These are phyloP conservation scores for Petasospora rhodanensis DNA, from an alignment of 1,139 yeast genomes.

Conservation along the genomic window DNA sequence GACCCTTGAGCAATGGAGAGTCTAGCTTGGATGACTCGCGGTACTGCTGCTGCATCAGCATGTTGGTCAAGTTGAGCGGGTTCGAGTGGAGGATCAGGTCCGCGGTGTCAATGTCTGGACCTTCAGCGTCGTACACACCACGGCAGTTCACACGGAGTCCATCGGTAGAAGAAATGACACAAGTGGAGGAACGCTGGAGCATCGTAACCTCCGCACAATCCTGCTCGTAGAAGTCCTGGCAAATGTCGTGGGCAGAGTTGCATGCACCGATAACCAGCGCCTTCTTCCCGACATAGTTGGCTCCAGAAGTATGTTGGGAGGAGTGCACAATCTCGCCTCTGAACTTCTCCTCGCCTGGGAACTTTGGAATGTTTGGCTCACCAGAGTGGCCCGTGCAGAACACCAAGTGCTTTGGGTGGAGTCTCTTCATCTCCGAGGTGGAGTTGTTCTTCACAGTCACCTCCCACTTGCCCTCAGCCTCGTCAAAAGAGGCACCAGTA, in stretches of 20 bases:
- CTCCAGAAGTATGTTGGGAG: conserved; percentile 37
- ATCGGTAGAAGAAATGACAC: conserved; percentile 35
- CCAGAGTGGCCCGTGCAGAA: conserved; percentile 42
- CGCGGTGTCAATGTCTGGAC: conserved; percentile 36
- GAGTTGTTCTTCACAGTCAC: conserved; percentile 28
- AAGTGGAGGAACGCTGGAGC: conserved; percentile 41
- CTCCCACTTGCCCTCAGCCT: conserved; percentile 30
- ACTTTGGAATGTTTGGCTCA: conserved; percentile 38
- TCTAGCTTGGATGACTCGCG: conserved; percentile 32
- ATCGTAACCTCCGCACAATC: conserved; percentile 38
- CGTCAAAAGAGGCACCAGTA: conserved; percentile 31
- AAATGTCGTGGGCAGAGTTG: conserved; percentile 42
- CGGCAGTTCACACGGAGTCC: conserved; percentile 30
- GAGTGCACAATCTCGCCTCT: conserved; percentile 39
- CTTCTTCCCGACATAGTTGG: conserved; percentile 35
- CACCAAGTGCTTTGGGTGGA: conserved; percentile 33
- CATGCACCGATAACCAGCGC: conserved; percentile 42
- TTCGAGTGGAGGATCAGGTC: conserved; percentile 33
- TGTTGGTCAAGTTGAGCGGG: conserved; percentile 32
- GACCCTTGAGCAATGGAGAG: conserved; percentile 29
- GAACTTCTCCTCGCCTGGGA: conserved; percentile 34
- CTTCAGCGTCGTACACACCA: conserved; percentile 34
- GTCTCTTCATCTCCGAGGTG: conserved; percentile 19
- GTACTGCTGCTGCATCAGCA: conserved; percentile 32
- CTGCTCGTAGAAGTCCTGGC: conserved; percentile 40